These are phyloP conservation scores for Fusarium tuaranense DNA, from an alignment of 2,329 filamentous ascomycete genomes.

Conservation along the genomic window DNA sequence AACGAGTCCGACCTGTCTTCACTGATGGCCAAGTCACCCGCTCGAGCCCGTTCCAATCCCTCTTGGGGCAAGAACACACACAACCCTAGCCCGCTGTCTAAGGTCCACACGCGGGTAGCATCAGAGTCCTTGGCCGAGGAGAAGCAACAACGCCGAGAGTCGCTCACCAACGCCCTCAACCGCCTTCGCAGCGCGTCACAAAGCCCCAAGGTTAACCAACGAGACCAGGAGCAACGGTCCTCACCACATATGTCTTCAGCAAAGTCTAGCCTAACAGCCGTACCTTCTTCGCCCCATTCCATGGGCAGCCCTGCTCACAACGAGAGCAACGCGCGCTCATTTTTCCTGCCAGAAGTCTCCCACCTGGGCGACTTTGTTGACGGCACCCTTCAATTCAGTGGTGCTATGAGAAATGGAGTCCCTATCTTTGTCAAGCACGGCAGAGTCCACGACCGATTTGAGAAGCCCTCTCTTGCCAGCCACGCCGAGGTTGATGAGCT, in stretches of 20 bases:
- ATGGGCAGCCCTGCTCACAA: constrained; percentile 50
- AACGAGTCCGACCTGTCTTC: constrained; percentile 64
- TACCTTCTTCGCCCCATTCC: constrained; percentile 52
- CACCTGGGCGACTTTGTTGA: constrained; percentile 69
- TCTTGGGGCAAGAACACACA: constrained; percentile 45
- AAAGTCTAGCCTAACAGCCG: constrained; percentile 56
- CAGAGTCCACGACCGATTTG: constrained; percentile 59
- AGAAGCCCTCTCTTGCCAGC: constrained; percentile 48
- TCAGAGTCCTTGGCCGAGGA: constrained; percentile 43
- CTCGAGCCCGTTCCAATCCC: constrained; percentile 41
- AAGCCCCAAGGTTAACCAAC: constrained; percentile 41
- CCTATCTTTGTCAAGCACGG: constrained; percentile 68
- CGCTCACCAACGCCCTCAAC: constrained; percentile 51
- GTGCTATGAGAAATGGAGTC: constrained; percentile 64
- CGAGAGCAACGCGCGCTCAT: constrained; percentile 61
- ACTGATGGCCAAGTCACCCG: constrained; percentile 56
- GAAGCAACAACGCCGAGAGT: constrained; percentile 43
- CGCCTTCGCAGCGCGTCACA: constrained; percentile 51
- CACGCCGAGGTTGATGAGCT: constrained; percentile 65
- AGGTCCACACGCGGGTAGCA: constrained; percentile 48
- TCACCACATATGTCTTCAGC: constrained; percentile 54
- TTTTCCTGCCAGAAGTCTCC: constrained; percentile 65
- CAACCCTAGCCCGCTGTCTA: constrained; percentile 53
- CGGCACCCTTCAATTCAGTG: constrained; percentile 64
- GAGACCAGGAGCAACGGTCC: constrained; percentile 39